These are phyloP conservation scores for Geopyxis carbonaria DNA, from an alignment of 495 filamentous ascomycete species.

Conservation along the genomic window DNA sequence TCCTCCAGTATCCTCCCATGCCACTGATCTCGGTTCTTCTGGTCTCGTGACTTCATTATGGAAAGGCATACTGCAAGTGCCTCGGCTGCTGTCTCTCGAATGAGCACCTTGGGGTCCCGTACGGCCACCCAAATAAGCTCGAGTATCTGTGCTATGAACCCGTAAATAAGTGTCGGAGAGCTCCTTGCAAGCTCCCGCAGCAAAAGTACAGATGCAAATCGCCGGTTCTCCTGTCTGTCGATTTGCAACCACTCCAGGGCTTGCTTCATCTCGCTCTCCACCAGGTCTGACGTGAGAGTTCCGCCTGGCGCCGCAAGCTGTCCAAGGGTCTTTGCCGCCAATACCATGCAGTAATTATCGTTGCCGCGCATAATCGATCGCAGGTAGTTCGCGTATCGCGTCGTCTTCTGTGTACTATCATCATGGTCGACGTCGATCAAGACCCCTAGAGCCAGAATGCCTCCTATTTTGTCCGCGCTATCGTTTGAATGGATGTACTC, in stretches of 20 bases:
- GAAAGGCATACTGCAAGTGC: slow-evolving; percentile 83
- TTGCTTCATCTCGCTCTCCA: slow-evolving; percentile 88
- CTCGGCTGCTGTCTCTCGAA: slow-evolving; percentile 78
- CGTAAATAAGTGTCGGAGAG: slow-evolving; percentile 83
- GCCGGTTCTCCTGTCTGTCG: slow-evolving; percentile 79
- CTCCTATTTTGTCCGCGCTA: slow-evolving; percentile 71
- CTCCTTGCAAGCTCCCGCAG: slow-evolving; percentile 78
- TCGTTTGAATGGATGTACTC: slow-evolving; percentile 66
- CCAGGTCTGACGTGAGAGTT: slow-evolving; percentile 84
- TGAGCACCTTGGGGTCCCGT: slow-evolving; percentile 71
- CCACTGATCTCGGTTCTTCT: slow-evolving; percentile 64
- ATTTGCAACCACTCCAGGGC: slow-evolving; percentile 90
- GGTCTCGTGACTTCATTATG: slow-evolving; percentile 81
- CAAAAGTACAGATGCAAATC: slow-evolving; percentile 80
- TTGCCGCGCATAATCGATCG: slow-evolving; percentile 72
- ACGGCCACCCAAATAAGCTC: slow-evolving; percentile 91
- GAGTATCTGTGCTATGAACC: slow-evolving; percentile 75
- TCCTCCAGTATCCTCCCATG: slow-evolving; percentile 77
- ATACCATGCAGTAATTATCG: slow-evolving; percentile 70
- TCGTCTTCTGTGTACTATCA: slow-evolving; percentile 83
- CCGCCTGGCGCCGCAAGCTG: slow-evolving; percentile 82
- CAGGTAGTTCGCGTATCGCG: slow-evolving; percentile 79
- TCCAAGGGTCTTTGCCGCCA: slow-evolving; percentile 72
- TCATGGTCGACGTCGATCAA: slow-evolving; percentile 93
- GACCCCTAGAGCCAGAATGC: slow-evolving; percentile 76